Evolutionary conservation across 2,329 filamentous ascomycete species (phyloP), one percentile per base, ranked within the genome.

Genomic region (Colletotrichum costaricense): DNA sequence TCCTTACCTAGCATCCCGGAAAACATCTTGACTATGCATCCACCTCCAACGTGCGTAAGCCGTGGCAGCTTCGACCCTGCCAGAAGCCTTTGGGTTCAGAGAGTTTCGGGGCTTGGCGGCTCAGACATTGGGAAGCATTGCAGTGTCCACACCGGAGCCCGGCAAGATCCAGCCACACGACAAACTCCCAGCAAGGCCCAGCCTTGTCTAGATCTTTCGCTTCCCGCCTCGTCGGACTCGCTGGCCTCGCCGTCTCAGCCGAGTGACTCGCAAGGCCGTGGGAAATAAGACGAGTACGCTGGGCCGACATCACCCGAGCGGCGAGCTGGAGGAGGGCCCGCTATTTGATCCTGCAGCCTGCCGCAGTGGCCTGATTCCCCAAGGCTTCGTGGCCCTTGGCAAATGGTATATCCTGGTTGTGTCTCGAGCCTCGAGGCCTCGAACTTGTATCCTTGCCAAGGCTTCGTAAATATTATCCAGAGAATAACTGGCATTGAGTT

Each of bases 281-380:
- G 16, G 7, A 42, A 42, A 42, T 1, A 26, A 26, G 4, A 26
- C 26, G 26, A 38, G 12, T 38, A 14, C 42, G 16, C n/a, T 46
- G 42, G 19, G 42, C 42, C 42, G 42, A 49, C 19, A 22, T 49
- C 19, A 49, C 42, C 42, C 42, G 42, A 49, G 19, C 38, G 38
- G 19, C 5, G 38, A 46, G 14, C 26, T 26, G 14, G 24, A 28
- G 54, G 56, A 28, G 22, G 65, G 38, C 56, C 65, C 65, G 65
- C 65, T 28, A 49, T 54, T 26, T 42, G 30, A 49, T 62, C 30
- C 42, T 62, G 65, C 56, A 54, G 65, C 56, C 52, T 62, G n/a
- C 65, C 64, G 28, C 58, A n/a, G 54, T 67, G 52, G 22, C 16
- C 33, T 58, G 38, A 46, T 46, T 33, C 54, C 55, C 33, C 42